Evolutionary conservation across 805 yeast species (phyloP), one percentile per base, ranked within the genome.

Genomic region (Kluyveromyces wickerhamii): DNA sequence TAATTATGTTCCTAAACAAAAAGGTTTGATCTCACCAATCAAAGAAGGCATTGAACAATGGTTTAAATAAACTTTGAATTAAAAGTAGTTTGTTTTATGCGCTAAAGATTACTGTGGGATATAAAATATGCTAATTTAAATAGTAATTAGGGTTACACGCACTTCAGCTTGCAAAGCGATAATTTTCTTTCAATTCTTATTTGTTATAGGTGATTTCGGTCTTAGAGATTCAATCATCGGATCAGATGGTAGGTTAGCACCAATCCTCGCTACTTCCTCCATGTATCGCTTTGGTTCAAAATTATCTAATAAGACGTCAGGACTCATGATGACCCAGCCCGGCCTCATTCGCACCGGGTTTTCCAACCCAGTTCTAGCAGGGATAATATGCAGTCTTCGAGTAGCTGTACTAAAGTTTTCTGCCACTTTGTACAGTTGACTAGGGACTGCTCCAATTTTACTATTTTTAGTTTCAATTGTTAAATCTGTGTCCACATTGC

Each of bases 301-400:
- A 51, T 84, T 85, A 52, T 84, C 74, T 20, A 85, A 51, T 44
- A 85, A 57, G 3, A 81, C 74, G 58, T 87, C 95, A 1, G 96
- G 96, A 47, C 87, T 71, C 69, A 84, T 65, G 7, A 87, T 72
- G 4, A 85, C 92, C 97, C 97, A 88, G 4, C 97, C 97, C 7
- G 76, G 78, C 50, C 96, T 73, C 40, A 74, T 55, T 42, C 68
- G 70, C 13, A 81, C 72, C 21, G 82, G 80, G 22, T 70, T 71
- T 24, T 79, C 71, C 42, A 66, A 64, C 0, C 87, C 89, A 2
- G 84, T 67, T 45, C 71, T 63, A 10, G 81, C 69, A 1, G 96
- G 95, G 15, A 89, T 70, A 21, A 88, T 83, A 55, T 89, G 96
- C 21, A 89, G 59, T 47, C 96, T 70, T 52, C 89, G 70, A 22